Conservation (phyloP, 1,139 yeast species). For the Geotrichum phurueaensis region DNA sequence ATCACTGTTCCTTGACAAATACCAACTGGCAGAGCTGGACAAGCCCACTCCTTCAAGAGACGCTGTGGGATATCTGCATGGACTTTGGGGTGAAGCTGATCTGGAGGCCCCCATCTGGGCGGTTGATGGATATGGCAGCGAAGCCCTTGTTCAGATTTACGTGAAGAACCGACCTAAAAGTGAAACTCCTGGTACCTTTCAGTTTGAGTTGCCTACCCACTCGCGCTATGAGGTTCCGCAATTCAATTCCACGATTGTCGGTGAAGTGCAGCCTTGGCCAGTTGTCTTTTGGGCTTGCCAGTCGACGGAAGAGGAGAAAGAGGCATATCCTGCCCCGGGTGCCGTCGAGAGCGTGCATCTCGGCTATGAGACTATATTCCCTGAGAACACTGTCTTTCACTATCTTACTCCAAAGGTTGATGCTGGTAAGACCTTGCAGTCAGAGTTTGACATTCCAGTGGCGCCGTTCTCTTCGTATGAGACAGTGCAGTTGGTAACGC, state of each 20-base stretch:
- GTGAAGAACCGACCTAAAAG: slow-evolving; percentile 23
- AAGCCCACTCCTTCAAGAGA: slow-evolving; percentile 26
- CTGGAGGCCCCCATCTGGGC: slow-evolving; percentile 47
- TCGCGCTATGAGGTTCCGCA: slow-evolving; percentile 45
- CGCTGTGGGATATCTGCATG: slow-evolving; percentile 35
- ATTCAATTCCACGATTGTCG: slow-evolving; percentile 21
- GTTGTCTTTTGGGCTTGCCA: slow-evolving; percentile 47
- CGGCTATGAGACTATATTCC: slow-evolving; percentile 44
- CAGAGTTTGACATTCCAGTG: slow-evolving; percentile 36
- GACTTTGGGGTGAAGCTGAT: slow-evolving; percentile 42
- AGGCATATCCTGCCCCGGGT: slow-evolving; percentile 23
- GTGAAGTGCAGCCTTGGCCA: slow-evolving; percentile 36
- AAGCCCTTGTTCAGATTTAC: slow-evolving; percentile 37
- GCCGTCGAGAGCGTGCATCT: slow-evolving; percentile 38
- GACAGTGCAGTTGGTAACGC: slow-evolving; percentile 33
- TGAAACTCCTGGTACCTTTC: slow-evolving; percentile 21
- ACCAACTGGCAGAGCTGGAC: slow-evolving; percentile 37
- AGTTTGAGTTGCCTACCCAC: slow-evolving; percentile 42
- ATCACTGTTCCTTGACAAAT: slow-evolving; percentile 38
- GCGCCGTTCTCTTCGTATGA: slow-evolving; percentile 31
- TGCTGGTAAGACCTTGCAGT: slow-evolving; percentile 17
- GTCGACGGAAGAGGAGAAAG: slow-evolving; percentile 23
- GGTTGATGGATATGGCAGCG: slow-evolving; percentile 43
- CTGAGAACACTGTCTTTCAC: slow-evolving; percentile 41
- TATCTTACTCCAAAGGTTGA: slow-evolving; percentile 27